Base-by-base conservation (phyloP, 2,329 filamentous ascomycete species). In the Elsinoe necatrix region DNA sequence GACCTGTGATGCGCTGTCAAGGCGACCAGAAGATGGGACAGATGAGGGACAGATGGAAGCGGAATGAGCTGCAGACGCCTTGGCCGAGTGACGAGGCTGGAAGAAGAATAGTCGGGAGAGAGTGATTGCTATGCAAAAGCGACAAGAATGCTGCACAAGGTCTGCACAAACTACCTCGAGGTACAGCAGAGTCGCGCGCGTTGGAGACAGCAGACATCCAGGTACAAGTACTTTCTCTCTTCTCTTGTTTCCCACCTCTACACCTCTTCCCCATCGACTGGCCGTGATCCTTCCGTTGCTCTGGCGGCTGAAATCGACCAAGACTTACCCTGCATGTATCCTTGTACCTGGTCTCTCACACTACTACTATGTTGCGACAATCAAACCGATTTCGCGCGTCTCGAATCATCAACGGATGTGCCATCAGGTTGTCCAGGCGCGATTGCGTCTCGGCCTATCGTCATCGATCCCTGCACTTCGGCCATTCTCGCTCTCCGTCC, bases 1-100 rank as follows among this genome's bases (percentile, higher is more conserved):
- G n/a, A n/a, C n/a, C n/a, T 12, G 35, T n/a, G 39, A 45, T 45
- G 52, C 35, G 52, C 35, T 55, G 52, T 45, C 35, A 55, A 42
- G 39, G 52, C 35, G 39, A 55, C 52, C 35, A 43, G 16, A 55
- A 55, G 16, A n/a, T 20, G 37, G 37, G 48, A 25, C 9, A 52
- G 12, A 14, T 12, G 34, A 11, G 9, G 34, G 34, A 37, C 5
- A 6, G 34, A 37, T 4, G 12, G 34, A 29, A 4, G 25, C 7
- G 29, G 27, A n/a, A 52, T 52, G 48, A 50, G 45, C 25, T 50
- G 45, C 45, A 50, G 45, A 29, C 29, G 45, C 45, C 23, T 29
- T 50, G 23, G 45, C 25, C 45, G 45, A 37, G 34, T 11, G 34
- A 37, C 34, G 34, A 37, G 5, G 34, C 34, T 14, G 34, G 14